Base-by-base conservation (phyloP, 208 protist genomes). In the Acanthamoeba castellanii region DNA sequence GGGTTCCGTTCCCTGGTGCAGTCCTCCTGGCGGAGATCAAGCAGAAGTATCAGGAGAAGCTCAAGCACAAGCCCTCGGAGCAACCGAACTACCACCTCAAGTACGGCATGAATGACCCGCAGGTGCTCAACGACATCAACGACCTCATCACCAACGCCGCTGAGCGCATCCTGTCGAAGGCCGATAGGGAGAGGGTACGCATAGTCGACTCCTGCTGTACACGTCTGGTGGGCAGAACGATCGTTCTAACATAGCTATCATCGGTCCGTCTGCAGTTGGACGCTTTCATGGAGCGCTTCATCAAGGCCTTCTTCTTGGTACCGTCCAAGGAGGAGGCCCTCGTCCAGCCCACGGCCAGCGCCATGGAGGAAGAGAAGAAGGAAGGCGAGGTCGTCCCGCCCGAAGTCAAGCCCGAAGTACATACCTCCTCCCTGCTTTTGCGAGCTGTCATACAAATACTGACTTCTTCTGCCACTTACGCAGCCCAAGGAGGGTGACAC, bases 1-100 rank as follows among this genome's bases (percentile, higher is more conserved):
- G 30, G 9, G 3, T 11, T 57, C 52, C 13, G 13, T 1, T 14
- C 16, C 52, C 2, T 57, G 52, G 52, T 4, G 52, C 70, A 61
- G 81, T 92, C 1, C 82, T 97, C n/a, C 22, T 97, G 18, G 68
- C 66, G 8, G 94, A 97, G 50, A 94, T 97, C 68, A 90, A 95
- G 93, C 90, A 95, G 74, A 95, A 95, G 93, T 91, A 95, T 22
- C 70, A 93, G 34, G 94, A 96, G 72, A 95, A 95, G 55, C 85
- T 92, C 11, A 92, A 89, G 72, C 45, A 88, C 13, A 88, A 84
- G 92, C 4, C 82, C 18, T 30, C 82, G 11, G 82, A 57, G 13
- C 76, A 89, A 61, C 61, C 87, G 13, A 84, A 84, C 27, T 95
- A 93, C 57, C 95, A 95, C 68, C 57, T 93, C 37, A 57, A 95